Conservation (phyloP, 352 stramenopile species). For the Globisporangium spinosum region DNA sequence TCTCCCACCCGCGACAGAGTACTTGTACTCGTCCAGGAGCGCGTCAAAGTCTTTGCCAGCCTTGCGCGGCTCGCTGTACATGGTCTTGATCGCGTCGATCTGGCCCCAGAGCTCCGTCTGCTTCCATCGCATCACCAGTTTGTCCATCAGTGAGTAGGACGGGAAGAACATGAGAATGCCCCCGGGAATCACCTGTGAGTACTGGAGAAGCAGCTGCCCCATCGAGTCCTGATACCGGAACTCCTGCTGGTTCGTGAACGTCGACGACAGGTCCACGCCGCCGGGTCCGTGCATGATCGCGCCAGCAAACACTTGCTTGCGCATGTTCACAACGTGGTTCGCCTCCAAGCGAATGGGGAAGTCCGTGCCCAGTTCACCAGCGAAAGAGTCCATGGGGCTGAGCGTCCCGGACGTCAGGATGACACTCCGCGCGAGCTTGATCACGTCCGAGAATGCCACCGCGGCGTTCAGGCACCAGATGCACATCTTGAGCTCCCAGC, state of each 20-base stretch:
- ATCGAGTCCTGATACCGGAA: conserved; percentile 80
- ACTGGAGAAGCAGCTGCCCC: conserved; percentile 69
- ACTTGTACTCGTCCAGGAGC: conserved; percentile 72
- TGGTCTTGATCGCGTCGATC: conserved; percentile 54
- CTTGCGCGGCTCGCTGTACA: conserved; percentile 68
- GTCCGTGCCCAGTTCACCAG: conserved; percentile 68
- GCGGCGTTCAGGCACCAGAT: conserved; percentile 86
- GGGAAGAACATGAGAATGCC: conserved; percentile 87
- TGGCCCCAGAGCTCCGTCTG: conserved; percentile 61
- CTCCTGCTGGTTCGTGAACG: conserved; percentile 81
- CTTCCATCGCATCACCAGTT: conserved; percentile 61
- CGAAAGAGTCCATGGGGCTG: conserved; percentile 88
- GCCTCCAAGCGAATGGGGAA: conserved; percentile 82
- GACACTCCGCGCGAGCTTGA: conserved; percentile 57
- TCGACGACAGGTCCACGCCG: conserved; percentile 66
- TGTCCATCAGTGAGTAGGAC: conserved; percentile 79
- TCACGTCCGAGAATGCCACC: conserved; percentile 80
- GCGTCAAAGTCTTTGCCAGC: conserved; percentile 82
- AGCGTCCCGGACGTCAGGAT: conserved; percentile 84
- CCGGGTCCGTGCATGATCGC: conserved; percentile 65
- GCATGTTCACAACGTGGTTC: conserved; percentile 87
- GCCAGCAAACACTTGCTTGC: conserved; percentile 80
- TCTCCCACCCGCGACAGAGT: conserved; percentile 29
- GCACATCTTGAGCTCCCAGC: conserved; percentile 72
- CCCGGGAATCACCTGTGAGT: conserved; percentile 60